Evolutionary conservation across 768 basidiomycete species (phyloP), one percentile per base, ranked within the genome.

Genomic region (Pisolithus albus): DNA sequence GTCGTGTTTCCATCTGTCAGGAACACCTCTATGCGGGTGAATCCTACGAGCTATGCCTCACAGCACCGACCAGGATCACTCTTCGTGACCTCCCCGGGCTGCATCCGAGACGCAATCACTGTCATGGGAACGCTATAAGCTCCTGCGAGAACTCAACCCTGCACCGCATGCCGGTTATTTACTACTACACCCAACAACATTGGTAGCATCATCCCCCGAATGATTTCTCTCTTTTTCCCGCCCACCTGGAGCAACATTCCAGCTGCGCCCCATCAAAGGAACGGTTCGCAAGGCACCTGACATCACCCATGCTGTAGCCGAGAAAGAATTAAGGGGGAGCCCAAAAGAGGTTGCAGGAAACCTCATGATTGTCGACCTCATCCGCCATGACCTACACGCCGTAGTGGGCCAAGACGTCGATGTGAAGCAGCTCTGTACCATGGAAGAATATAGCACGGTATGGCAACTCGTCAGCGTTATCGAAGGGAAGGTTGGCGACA

Each of bases 261-360:
- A 94, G 68, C 78, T 96, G 56, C 86, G 93, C 49, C 94, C 94
- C 4, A 96, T 98, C 63, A 98, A 97, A 61, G 94, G 94, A 7
- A 96, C 94, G 1, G 74, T 91, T 24, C 81, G 82, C 41, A 90
- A 88, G 66, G 80, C 72, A 3, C 81, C 83, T 7, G 74, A 73
- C 7, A 74, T 84, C 52, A 84, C 78, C 16, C 80, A 80, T 24
- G 80, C 76, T 50, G 77, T 81, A 45, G 84, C 84, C n/a, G 82
- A 86, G 59, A 59, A 82, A 66, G 65, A 76, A 13, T 68, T 87
- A 51, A 73, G 72, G 13, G 83, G 84, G 6, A 86, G 79, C 64
- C 73, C 71, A 40, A 98, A 34, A 11, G 32, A 34, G 10, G 32
- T 34, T 34, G 32, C 32, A 9, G 32, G 11, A 34, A 34, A 34